phyloP scores from a whole-genome alignment of 176 grass and related monocot genomes.

The Chrysopogon serrulatus region DNA sequence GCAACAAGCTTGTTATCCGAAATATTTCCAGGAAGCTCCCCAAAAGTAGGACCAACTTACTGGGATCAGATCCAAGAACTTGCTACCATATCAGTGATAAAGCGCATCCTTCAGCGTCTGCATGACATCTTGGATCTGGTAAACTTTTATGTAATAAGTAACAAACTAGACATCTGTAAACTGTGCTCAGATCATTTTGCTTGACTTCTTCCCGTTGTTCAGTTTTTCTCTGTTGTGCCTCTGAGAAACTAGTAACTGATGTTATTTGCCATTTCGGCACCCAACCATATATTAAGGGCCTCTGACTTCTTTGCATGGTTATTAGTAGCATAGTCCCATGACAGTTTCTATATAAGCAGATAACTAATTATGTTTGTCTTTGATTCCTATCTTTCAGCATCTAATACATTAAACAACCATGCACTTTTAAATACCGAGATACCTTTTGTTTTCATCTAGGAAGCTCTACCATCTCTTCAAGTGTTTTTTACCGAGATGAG shows the following conservation, averaged over 20 bases:
- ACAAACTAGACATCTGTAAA: conserved; percentile 22
- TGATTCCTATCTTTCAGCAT: not conserved
- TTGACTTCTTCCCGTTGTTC: conserved; percentile 21
- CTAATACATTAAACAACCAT: conserved; percentile 10
- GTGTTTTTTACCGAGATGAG: conserved; percentile 54
- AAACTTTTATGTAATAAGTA: conserved; percentile 34
- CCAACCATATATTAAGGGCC: not conserved
- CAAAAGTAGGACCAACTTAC: conserved; percentile 68
- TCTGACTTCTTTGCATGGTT: conserved; percentile 23
- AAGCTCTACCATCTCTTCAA: conserved; percentile 61
- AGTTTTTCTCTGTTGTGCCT: conserved; percentile 20
- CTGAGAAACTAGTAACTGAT: not conserved
- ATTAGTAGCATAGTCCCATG: conserved; percentile 16
- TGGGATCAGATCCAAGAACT: conserved; percentile 99
- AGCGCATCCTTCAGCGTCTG: conserved; percentile 64
- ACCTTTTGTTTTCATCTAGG: conserved; percentile 49
- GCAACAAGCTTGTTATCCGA: conserved; percentile 74
- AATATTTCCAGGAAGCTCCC: conserved; percentile 69
- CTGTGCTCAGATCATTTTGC: conserved; percentile 6
- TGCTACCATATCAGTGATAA: conserved; percentile 74
- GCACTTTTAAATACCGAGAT: conserved; percentile 12
- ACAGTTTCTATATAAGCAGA: conserved; percentile 7
- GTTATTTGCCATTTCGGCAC: conserved; percentile 1
- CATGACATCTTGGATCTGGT: conserved; percentile 72
- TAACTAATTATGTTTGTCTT: conserved; percentile 7